These are phyloP conservation scores for Yarrowia sp. DNA, from an alignment of 805 yeast genomes.

Conservation along the genomic window DNA sequence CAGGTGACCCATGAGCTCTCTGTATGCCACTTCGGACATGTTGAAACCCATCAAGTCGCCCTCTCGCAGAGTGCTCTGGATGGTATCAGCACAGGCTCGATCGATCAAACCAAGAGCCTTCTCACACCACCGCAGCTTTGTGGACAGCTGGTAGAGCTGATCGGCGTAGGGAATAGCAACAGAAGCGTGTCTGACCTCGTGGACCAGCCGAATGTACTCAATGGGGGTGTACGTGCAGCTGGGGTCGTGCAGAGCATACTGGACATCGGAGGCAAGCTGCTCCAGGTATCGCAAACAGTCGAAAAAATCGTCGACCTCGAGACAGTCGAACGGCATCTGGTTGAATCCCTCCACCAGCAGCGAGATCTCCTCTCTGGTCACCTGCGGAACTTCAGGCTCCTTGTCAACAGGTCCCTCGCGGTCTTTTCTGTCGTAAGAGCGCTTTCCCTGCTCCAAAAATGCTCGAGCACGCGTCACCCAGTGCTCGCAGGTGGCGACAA, in stretches of 20 bases:
- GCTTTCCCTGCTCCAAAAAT: conserved; percentile 14
- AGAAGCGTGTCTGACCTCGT: conserved; percentile 60
- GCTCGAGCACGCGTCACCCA: conserved; percentile 13
- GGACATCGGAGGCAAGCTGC: neutral
- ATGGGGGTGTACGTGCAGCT: conserved; percentile 1
- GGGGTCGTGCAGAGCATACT: conserved; percentile 7
- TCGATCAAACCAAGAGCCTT: conserved; percentile 29
- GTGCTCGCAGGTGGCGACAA: conserved; percentile 7
- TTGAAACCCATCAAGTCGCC: conserved; percentile 22
- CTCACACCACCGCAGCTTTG: conserved; percentile 45
- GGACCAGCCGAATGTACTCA: conserved; percentile 54
- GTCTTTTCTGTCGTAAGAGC: conserved; percentile 30
- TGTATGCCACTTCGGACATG: conserved; percentile 15
- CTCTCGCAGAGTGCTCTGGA: neutral
- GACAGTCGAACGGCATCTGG: conserved; percentile 48
- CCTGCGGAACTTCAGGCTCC: conserved; percentile 29
- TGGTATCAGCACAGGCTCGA: neutral
- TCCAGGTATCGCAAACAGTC: conserved; percentile 43
- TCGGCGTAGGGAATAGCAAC: conserved; percentile 51
- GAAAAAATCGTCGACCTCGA: conserved; percentile 59
- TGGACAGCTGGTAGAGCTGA: conserved; percentile 42
- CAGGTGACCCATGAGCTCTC: neutral
- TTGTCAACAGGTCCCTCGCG: conserved; percentile 28
- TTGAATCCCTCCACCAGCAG: conserved; percentile 50
- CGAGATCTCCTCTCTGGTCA: conserved; percentile 39